These are phyloP conservation scores for Pilatotrama ljubarskyi DNA, from an alignment of 768 basidiomycete genomes.

Conservation along the genomic window DNA sequence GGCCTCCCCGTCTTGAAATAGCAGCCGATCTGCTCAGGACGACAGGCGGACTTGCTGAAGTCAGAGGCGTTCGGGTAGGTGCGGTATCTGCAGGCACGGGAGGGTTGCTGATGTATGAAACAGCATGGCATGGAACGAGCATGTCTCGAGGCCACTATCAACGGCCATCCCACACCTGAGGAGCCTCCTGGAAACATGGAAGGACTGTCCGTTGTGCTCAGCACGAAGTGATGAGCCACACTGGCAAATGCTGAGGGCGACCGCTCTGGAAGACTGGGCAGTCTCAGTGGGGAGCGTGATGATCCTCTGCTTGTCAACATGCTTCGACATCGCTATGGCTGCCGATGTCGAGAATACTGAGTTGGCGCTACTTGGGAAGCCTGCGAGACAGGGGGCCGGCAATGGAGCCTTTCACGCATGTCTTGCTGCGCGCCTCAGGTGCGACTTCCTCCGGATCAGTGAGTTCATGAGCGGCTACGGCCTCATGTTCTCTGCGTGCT, in stretches of 20 bases:
- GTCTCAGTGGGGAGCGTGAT: constrained; percentile 40
- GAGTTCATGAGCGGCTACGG: constrained; percentile 4
- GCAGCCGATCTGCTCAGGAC: constrained; percentile 85
- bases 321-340: not conserved
- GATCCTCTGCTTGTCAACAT: not conserved
- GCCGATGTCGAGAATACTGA: constrained; percentile 2
- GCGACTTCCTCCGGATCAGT: constrained; percentile 18
- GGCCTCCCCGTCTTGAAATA: constrained; percentile 87
- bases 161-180: constrained; percentile 91
- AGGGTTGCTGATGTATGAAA: not conserved
- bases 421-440: constrained; percentile 9
- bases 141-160: constrained; percentile 76
- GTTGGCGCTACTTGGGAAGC: constrained; percentile 5
- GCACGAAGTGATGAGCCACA: constrained; percentile 82
- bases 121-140: constrained; percentile 89
- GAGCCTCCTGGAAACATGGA: constrained; percentile 74
- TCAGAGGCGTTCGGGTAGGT: constrained; percentile 84
- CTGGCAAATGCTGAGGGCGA: constrained; percentile 74
- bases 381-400: constrained; percentile 10
- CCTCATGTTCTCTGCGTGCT: constrained; percentile 19
- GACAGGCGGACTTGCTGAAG: constrained; percentile 89
- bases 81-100: not conserved
- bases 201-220: constrained; percentile 73
- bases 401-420: constrained; percentile 16
- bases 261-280: constrained; percentile 67